A percentile compares a stretch with the other conserved stretches of the same genome.
Evolutionary conservation across 2,329 filamentous ascomycete species (phyloP).

Genomic region (Helotiales sp.): DNA sequence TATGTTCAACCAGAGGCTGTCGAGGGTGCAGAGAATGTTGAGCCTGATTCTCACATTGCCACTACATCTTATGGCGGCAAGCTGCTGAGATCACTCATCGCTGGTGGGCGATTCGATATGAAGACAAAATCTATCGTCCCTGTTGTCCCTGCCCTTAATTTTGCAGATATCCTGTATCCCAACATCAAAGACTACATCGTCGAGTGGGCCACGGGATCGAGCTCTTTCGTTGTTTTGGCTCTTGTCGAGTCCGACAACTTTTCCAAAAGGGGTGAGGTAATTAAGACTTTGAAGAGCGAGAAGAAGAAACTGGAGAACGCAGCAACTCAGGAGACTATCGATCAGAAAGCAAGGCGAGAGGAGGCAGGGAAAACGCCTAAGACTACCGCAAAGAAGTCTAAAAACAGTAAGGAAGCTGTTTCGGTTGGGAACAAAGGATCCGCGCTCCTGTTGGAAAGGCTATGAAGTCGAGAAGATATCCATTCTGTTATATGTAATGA

Average conservation of each 20-base stretch:
- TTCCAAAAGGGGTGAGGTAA: constrained; percentile 62
- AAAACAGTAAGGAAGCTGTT: constrained; percentile 39
- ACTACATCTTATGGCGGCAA: constrained; percentile 67
- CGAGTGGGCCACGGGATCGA: constrained; percentile 82
- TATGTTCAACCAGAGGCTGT: constrained; percentile 33
- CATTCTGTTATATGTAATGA: constrained; percentile 11
- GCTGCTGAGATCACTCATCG: constrained; percentile 88
- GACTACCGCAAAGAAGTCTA: constrained; percentile 45
- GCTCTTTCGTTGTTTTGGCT: constrained; percentile 82
- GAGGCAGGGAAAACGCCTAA: constrained; percentile 21
- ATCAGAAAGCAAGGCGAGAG: constrained; percentile 51
- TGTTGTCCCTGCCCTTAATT: constrained; percentile 74
- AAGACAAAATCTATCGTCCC: constrained; percentile 68
- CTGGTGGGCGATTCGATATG: constrained; percentile 83
- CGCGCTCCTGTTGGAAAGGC: constrained; percentile 59
- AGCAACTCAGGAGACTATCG: constrained; percentile 56
- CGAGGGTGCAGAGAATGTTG: constrained; percentile 31
- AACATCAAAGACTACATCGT: constrained; percentile 74
- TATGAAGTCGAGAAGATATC: constrained; percentile 33
- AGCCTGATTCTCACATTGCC: constrained; percentile 52
- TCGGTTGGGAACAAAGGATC: constrained; percentile 65
- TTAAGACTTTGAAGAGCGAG: constrained; percentile 70
- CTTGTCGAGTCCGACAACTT: constrained; percentile 77
- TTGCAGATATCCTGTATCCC: constrained; percentile 79
- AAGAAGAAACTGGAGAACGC: constrained; percentile 71